Evolutionary conservation across 208 protist genomes (phyloP).

Genomic region (Naegleria lovaniensis): DNA sequence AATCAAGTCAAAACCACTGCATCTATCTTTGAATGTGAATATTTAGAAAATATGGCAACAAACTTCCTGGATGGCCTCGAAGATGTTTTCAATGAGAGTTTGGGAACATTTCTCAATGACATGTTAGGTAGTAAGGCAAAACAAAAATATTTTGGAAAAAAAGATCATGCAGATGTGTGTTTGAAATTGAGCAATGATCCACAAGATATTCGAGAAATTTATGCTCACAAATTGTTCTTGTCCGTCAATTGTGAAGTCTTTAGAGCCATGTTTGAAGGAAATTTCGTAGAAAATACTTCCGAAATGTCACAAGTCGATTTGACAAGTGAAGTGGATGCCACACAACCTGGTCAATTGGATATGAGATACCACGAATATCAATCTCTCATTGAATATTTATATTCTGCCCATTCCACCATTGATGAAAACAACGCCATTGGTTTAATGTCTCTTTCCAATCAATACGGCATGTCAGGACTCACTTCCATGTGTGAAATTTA

Average conservation of each 20-base stretch:
- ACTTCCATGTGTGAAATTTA: constrained; percentile 15
- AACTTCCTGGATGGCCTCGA: neutral
- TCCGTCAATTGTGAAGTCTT: neutral
- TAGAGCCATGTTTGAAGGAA: neutral
- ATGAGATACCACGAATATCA: neutral
- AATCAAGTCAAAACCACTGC: neutral
- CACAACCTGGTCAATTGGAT: neutral
- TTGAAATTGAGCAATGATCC: neutral
- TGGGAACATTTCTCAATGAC: constrained; percentile 1
- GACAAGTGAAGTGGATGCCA: neutral
- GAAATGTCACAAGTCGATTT: neutral
- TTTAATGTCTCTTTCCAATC: neutral
- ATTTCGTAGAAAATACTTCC: neutral
- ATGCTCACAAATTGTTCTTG: neutral
- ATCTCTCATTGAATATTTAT: constrained; percentile 17
- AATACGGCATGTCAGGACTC: neutral
- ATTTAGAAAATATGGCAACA: neutral
- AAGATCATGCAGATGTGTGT: neutral
- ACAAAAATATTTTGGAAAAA: neutral
- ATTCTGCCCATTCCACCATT: neutral
- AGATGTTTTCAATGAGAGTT: constrained; percentile 5
- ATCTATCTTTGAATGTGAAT: neutral
- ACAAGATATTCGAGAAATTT: neutral
- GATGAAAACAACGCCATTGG: neutral
- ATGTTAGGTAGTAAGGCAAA: neutral